A percentile compares a stretch with the other conserved stretches of the same genome.
Evolutionary conservation across 306 rosid genomes (phyloP).

Genomic region (Vigna radiata): DNA sequence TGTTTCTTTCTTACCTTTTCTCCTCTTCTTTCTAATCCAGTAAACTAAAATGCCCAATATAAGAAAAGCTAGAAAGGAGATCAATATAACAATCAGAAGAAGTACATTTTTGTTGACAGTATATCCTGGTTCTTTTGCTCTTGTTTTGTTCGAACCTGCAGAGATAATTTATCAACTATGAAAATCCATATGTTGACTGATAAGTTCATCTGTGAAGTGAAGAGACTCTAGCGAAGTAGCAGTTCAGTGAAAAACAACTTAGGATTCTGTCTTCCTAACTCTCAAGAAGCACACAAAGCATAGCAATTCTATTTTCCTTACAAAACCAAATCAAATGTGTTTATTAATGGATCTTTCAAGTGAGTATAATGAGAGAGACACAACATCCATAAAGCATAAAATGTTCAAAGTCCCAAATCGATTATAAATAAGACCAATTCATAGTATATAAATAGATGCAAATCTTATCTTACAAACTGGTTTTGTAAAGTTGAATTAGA

Average conservation of each 20-base stretch:
- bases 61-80: not conserved
- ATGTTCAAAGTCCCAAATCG: too few species aligned
- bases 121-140: not conserved
- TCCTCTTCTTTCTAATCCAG: conserved; percentile 17
- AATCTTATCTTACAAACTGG: too few species aligned
- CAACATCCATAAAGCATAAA: too few species aligned
- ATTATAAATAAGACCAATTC: too few species aligned
- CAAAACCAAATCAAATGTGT: not conserved
- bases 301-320: not conserved
- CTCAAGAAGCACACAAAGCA: not conserved
- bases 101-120: not conserved
- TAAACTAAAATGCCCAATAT: not conserved
- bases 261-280: not conserved
- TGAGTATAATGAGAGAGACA: too few species aligned
- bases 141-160: not conserved
- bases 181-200: not conserved
- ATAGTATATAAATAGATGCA: too few species aligned
- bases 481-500: too few species aligned
- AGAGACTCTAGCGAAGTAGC: too few species aligned
- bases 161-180: not conserved
- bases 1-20: conserved; percentile 38
- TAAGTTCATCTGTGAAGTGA: not conserved
- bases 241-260: not conserved
- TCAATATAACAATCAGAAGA: not conserved
- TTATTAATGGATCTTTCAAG: too few species aligned